Percentiles rank a stretch among this genome's conserved stretches.
Conservation (phyloP, 2,329 filamentous ascomycete genomes). For the Colletotrichum neosansevieriae region DNA sequence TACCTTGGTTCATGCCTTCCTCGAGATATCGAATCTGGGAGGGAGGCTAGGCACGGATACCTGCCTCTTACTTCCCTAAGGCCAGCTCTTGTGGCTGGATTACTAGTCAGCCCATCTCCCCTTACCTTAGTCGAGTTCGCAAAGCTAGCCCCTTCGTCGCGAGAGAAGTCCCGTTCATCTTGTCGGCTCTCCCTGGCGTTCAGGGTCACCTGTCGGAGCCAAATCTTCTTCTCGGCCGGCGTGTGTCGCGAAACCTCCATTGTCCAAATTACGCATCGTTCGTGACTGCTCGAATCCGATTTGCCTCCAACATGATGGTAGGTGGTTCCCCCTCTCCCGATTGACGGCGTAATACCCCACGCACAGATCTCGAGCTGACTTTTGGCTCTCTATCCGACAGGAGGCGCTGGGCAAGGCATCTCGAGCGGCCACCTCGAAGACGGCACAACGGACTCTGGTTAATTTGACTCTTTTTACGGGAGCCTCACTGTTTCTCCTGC, state of each 20-base stretch:
- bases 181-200: background rate
- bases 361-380: background rate
- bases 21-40: too few relatives aligned
- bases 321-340: background rate
- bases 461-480: conserved; percentile 59
- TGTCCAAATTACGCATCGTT: background rate
- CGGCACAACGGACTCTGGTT: conserved; percentile 62
- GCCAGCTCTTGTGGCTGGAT: too few relatives aligned
- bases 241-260: background rate
- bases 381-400: background rate
- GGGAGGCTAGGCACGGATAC: too few relatives aligned
- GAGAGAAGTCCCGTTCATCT: too few relatives aligned
- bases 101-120: too few relatives aligned
- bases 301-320: conserved; percentile 2
- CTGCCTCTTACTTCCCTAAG: too few relatives aligned
- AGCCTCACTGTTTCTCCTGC: conserved; percentile 58
- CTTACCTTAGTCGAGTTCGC: too few relatives aligned
- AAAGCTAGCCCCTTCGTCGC: too few relatives aligned
- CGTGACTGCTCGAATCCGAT: background rate
- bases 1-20: too few relatives aligned
- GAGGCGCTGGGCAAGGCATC: conserved; percentile 44
- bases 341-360: background rate
- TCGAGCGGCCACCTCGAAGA: conserved; percentile 60
- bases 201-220: too few relatives aligned
- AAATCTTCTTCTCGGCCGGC: background rate